phyloP scores from a whole-genome alignment of 345 rosid genomes.

The Pugionium cornutum region DNA sequence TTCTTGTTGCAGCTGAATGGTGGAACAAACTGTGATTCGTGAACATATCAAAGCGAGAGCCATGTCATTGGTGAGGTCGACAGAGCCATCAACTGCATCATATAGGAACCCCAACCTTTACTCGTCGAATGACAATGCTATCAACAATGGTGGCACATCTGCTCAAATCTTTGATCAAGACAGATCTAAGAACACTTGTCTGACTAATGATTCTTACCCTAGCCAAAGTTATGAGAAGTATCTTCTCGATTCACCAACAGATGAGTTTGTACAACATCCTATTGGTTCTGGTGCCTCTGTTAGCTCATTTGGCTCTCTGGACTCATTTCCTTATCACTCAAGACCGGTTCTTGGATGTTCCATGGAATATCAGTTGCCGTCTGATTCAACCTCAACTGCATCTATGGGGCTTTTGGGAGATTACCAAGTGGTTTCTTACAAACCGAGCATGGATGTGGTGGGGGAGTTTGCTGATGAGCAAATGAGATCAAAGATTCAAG shows the following conservation, averaged over 20 bases:
- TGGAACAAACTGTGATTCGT: slow-evolving; percentile 34
- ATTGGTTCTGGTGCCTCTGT: slow-evolving; percentile 59
- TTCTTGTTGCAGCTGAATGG: slow-evolving; percentile 30
- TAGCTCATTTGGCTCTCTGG: slow-evolving; percentile 48
- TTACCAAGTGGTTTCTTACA: slow-evolving; percentile 47
- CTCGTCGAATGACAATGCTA: slow-evolving; percentile 51
- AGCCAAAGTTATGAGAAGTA: slow-evolving; percentile 80
- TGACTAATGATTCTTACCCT: slow-evolving; percentile 61
- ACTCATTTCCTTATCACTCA: slow-evolving; percentile 49
- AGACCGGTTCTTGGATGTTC: slow-evolving; percentile 55
- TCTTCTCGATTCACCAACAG: slow-evolving; percentile 69
- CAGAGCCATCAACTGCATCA: slow-evolving; percentile 55
- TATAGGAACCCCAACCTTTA: slow-evolving; percentile 59
- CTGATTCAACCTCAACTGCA: slow-evolving; percentile 42
- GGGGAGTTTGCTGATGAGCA: slow-evolving; percentile 60
- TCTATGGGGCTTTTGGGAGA: slow-evolving; percentile 32
- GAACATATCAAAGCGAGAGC: slow-evolving; percentile 34
- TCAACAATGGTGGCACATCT: slow-evolving; percentile 48
- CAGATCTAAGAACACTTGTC: slow-evolving; percentile 55
- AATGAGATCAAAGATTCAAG: slow-evolving; percentile 77
- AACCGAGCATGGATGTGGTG: slow-evolving; percentile 53
- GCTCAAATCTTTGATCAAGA: slow-evolving; percentile 51
- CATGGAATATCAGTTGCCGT: slow-evolving; percentile 41
- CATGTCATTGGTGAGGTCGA: slow-evolving; percentile 73
- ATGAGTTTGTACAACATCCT: slow-evolving; percentile 52